Conservation (phyloP, 2,329 filamentous ascomycete species). For the Aspergillus proliferans region DNA sequence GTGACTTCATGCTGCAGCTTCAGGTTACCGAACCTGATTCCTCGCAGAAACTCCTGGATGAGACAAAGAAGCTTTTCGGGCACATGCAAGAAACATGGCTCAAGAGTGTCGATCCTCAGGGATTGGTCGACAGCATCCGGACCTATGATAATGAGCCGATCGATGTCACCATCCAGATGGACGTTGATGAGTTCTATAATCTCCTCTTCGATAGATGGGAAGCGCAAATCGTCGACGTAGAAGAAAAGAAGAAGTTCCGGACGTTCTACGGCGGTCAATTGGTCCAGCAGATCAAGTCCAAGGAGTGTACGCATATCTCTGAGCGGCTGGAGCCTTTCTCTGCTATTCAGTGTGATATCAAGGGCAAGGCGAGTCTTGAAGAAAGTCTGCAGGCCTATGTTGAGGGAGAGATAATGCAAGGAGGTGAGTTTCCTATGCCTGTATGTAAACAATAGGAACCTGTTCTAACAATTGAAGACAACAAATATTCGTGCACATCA, state of each 20-base stretch:
- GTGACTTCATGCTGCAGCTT: constrained; percentile 71
- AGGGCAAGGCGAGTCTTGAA: constrained; percentile 74
- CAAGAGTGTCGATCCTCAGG: constrained; percentile 65
- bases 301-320: constrained; percentile 89
- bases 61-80: constrained; percentile 76
- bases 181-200: constrained; percentile 97
- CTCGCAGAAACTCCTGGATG: constrained; percentile 62
- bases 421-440: constrained; percentile 47
- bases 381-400: constrained; percentile 94
- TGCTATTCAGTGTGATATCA: constrained; percentile 92
- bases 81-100: constrained; percentile 77
- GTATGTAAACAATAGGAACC: background rate
- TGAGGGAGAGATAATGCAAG: constrained; percentile 92
- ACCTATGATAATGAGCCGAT: constrained; percentile 78
- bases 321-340: constrained; percentile 86
- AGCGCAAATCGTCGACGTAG: constrained; percentile 61
- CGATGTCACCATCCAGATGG: constrained; percentile 88
- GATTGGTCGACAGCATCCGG: constrained; percentile 68
- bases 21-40: constrained; percentile 49
- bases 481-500: constrained; percentile 94
- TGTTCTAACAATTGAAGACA: constrained; percentile 52
- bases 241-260: constrained; percentile 67
- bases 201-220: constrained; percentile 89
- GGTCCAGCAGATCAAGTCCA: constrained; percentile 91
- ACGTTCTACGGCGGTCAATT: constrained; percentile 87